Evolutionary conservation across 257 asterid genomes (phyloP), one percentile per base, ranked within the genome.

Genomic region (Scutellaria minor): DNA sequence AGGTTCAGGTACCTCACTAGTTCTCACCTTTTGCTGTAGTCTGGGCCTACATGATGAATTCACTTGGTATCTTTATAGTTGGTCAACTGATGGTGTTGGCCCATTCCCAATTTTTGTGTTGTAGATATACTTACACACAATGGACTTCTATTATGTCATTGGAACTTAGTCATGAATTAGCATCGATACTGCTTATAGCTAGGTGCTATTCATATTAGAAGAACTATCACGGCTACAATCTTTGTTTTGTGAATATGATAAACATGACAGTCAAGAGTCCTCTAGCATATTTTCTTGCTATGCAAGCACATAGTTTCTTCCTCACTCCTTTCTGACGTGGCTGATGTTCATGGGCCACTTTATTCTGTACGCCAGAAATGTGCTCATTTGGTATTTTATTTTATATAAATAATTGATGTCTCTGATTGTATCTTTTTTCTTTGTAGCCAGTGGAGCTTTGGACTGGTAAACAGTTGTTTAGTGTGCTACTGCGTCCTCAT

Each of bases 401-500:
- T 5, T 59, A 42, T 68, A 24, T 24, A n/a, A 58, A 31, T 45
- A 12, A 4, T 52, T 64, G 10, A 48, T 52, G 42, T 48, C 57
- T 55, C 27, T 24, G 63, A 24, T 50, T 58, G 41, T 64, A 64
- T 73, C 61, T 12, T 52, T 60, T 63, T 77, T 67, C 73, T 70
- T 75, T 68, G 84, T 86, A 94, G 97, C 99, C 97, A 39, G 74
- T 86, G 70, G 99, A 94, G 83, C 97, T 94, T 66, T 94, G 99
- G 99, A 91, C 97, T 15, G 97, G 99, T 76, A 94, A 94, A 82
- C 99, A 94, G 72, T 76, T 94, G 75, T 88, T 94, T 71, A 79
- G 83, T 76, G 79, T 91, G 72, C 85, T 94, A 41, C 50, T 94
- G 85, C 93, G 96, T 40, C 93, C 97, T 57, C 79, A 82, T 88